Evolutionary conservation across 2,329 filamentous ascomycete genomes (phyloP).

Genomic region (Verruconis gallopava): DNA sequence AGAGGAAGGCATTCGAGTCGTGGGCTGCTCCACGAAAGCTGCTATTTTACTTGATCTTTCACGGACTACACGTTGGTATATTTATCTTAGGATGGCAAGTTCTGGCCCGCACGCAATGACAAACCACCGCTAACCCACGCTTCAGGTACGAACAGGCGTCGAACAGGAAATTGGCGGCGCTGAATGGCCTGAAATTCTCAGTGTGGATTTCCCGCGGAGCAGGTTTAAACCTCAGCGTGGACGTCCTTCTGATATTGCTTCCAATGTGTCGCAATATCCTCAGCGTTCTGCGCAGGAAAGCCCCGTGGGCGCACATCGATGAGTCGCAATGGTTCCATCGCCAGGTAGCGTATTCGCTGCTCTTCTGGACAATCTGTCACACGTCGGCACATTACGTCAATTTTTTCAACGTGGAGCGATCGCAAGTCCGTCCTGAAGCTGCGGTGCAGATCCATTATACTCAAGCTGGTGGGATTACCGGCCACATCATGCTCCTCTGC

Average conservation of each 20-base stretch:
- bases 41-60: conserved; percentile 70
- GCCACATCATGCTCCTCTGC: conserved; percentile 96
- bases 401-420: conserved; percentile 89
- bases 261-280: conserved; percentile 91
- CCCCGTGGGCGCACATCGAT: conserved; percentile 82
- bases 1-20: conserved; percentile 11
- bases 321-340: conserved; percentile 96
- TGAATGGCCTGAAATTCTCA: conserved; percentile 75
- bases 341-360: conserved; percentile 79
- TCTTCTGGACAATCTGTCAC: conserved; percentile 71
- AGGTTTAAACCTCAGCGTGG: conserved; percentile 70
- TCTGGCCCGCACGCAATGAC: not conserved
- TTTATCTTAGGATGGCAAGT: conserved; percentile 77
- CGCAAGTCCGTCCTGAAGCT: conserved; percentile 64
- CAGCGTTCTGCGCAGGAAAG: conserved; percentile 70
- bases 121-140: not conserved
- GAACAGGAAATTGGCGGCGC: conserved; percentile 54
- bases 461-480: conserved; percentile 81
- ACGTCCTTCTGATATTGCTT: conserved; percentile 76
- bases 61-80: conserved; percentile 62
- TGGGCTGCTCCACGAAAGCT: conserved; percentile 58
- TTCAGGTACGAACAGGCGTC: conserved; percentile 65
- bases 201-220: conserved; percentile 96
- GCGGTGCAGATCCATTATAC: conserved; percentile 88
- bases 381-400: conserved; percentile 84